phyloP scores from a whole-genome alignment of 768 basidiomycete species.

The Sarcodon sp. region DNA sequence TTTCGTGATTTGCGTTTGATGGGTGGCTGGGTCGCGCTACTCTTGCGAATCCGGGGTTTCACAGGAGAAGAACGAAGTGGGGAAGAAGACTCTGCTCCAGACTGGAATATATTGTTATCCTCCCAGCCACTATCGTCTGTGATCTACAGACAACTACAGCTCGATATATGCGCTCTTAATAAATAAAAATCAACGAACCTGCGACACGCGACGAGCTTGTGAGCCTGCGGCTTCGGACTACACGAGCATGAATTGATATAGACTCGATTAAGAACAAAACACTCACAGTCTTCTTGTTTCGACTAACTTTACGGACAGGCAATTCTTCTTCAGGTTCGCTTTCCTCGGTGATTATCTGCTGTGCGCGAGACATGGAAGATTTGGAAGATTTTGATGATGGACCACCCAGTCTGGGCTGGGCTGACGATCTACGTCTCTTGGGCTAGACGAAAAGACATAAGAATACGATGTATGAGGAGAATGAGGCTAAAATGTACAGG shows the following conservation, averaged over 20 bases:
- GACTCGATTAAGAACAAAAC: not conserved
- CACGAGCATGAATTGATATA: not conserved
- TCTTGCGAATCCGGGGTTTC: constrained; percentile 23
- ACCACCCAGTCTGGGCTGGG: constrained; percentile 54
- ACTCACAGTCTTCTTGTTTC: constrained; percentile 46
- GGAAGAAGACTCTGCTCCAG: constrained; percentile 81
- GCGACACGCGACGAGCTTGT: constrained; percentile 43
- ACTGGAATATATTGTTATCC: constrained; percentile 84
- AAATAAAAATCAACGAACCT: constrained; percentile 3
- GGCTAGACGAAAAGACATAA: constrained; percentile 27
- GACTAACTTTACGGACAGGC: constrained; percentile 45
- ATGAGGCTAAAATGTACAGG: constrained; percentile 30
- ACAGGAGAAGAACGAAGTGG: constrained; percentile 52
- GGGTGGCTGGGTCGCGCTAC: constrained; percentile 22
- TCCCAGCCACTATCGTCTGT: constrained; percentile 78
- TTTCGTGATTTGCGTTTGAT: constrained; percentile 40
- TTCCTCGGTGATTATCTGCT: constrained; percentile 38
- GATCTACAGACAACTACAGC: not conserved
- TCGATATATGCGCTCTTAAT: not conserved
- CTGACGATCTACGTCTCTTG: constrained; percentile 73
- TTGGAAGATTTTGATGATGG: constrained; percentile 22
- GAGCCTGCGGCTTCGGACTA: constrained; percentile 36
- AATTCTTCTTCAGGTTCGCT: constrained; percentile 65
- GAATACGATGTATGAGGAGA: constrained; percentile 4
- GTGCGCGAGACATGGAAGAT: constrained; percentile 23